Base-by-base conservation (phyloP, 768 basidiomycete genomes). In the Collybiopsis confluens region DNA sequence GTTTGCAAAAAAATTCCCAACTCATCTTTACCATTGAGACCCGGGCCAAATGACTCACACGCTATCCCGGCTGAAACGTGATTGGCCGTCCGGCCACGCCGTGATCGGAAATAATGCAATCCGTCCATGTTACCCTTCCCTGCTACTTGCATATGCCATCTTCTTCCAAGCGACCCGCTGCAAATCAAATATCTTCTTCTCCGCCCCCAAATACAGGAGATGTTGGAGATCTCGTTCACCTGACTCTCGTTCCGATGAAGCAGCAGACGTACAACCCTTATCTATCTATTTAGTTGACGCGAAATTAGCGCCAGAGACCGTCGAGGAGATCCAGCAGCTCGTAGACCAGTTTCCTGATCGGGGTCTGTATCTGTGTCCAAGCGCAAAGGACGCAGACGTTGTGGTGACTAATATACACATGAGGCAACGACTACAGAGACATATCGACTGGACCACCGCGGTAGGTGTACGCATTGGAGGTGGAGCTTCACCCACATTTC, bases 341-440 rank as follows among this genome's bases (percentile, higher is more conserved):
- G 59, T 75, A 23, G 74, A 78, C 55, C 62, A 44, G 21, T 55
- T 57, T 44, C 46, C 30, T 21, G 30, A 56, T 23, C 58, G 58
- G 8, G 51, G 48, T 13, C 49, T 80, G 9, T 63, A 72, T 49
- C 62, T 79, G 27, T 75, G 75, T 52, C 56, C 59, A 15, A 61
- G 77, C 36, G 57, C 70, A 2, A 65, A 73, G 15, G 74, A 79
- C 10, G 83, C 87, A 4, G 80, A 90, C 48, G 70, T 90, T 30
- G 68, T 92, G 36, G 62, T 92, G 52, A 88, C 90, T 4, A 77
- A 72, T 16, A 72, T 90, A 24, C 74, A 65, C 30, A 90, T 89
- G 82, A 74, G 75, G 59, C 77, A 77, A 56, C 77, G 90, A 2
- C 69, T 92, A 1, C 83, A 89, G 66, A 73, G 89, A 45, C 88